Conservation (phyloP, 1,139 yeast species). For the Scheffersomyces cryptocercus region DNA sequence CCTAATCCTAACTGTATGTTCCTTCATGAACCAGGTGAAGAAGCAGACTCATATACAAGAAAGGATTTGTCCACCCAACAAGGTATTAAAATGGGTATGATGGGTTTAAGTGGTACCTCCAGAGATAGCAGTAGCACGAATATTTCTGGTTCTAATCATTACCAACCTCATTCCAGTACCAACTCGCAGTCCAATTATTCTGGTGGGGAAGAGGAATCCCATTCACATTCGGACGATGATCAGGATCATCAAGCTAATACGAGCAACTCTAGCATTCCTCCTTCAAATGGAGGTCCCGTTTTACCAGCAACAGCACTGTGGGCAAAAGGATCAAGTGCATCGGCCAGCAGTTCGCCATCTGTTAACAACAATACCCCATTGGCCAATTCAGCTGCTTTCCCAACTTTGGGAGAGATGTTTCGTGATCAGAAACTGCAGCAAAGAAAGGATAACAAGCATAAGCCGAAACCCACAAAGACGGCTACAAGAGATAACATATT, state of each 20-base stretch:
- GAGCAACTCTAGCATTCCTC: slow-evolving; percentile 10
- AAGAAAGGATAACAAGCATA: slow-evolving; percentile 31
- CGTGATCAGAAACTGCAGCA: slow-evolving; percentile 40
- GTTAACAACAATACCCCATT: slow-evolving; percentile 37
- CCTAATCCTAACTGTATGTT: slow-evolving; percentile 99
- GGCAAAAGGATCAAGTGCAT: slow-evolving; percentile 41
- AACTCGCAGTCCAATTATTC: slow-evolving; percentile 10
- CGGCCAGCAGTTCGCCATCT: slow-evolving; percentile 36
- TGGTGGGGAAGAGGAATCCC: slow-evolving; percentile 21
- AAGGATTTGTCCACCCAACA: slow-evolving; percentile 88
- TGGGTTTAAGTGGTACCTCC: slow-evolving; percentile 26
- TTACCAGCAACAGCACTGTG: slow-evolving; percentile 62
- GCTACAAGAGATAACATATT: slow-evolving; percentile 25
- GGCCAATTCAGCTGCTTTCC: slow-evolving; percentile 64
- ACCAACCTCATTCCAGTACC: slow-evolving; percentile 1
- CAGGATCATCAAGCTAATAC: slow-evolving; percentile 11
- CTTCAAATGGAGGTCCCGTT: slow-evolving; percentile 26
- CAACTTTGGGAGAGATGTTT: slow-evolving; percentile 68
- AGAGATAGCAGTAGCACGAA: slow-evolving; percentile 15
- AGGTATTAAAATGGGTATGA: slow-evolving; percentile 60
- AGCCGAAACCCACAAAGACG: slow-evolving; percentile 24
- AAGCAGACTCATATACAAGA: slow-evolving; percentile 94
- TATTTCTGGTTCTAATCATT: slow-evolving; percentile 10
- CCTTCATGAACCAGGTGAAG: slow-evolving; percentile 98
- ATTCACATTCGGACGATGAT: slow-evolving; percentile 15